Conservation (phyloP, 352 stramenopile species). For the Pythium chondricola region DNA sequence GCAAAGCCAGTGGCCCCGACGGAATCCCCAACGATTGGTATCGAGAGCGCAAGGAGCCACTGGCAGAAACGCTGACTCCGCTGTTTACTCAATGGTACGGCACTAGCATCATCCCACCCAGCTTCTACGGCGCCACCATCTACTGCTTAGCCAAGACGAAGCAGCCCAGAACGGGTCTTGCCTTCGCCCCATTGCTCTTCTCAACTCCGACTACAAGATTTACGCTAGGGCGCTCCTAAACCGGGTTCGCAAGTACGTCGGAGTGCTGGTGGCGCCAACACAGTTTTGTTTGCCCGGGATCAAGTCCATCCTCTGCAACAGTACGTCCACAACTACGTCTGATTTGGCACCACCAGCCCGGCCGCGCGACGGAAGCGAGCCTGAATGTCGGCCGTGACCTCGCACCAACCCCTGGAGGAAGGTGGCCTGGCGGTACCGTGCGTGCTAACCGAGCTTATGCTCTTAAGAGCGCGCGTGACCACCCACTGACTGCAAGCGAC, state of each 20-base stretch:
- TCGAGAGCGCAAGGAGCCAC: neutral
- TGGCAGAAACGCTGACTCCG: neutral
- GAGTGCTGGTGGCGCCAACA: neutral
- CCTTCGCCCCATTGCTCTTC: constrained; percentile 5
- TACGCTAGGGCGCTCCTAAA: constrained; percentile 1
- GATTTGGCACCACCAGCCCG: too few species aligned
- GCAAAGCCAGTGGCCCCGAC: constrained; percentile 1
- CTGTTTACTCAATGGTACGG: neutral
- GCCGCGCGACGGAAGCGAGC: too few species aligned
- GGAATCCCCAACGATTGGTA: constrained; percentile 5
- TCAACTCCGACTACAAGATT: constrained; percentile 17
- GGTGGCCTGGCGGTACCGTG: too few species aligned
- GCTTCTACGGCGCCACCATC: neutral
- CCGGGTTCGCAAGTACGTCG: neutral
- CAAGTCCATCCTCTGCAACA: too few species aligned
- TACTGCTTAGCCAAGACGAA: neutral
- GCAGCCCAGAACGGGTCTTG: neutral
- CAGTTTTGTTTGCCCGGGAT: constrained; percentile 15
- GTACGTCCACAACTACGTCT: too few species aligned
- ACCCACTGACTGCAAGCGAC: too few species aligned
- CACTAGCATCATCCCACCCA: neutral
- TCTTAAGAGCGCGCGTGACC: too few species aligned
- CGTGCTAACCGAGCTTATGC: too few species aligned
- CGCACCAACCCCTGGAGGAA: too few species aligned
- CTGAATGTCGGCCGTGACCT: too few species aligned